Conservation (phyloP, 345 rosid species). For the Sonneratia alba region DNA sequence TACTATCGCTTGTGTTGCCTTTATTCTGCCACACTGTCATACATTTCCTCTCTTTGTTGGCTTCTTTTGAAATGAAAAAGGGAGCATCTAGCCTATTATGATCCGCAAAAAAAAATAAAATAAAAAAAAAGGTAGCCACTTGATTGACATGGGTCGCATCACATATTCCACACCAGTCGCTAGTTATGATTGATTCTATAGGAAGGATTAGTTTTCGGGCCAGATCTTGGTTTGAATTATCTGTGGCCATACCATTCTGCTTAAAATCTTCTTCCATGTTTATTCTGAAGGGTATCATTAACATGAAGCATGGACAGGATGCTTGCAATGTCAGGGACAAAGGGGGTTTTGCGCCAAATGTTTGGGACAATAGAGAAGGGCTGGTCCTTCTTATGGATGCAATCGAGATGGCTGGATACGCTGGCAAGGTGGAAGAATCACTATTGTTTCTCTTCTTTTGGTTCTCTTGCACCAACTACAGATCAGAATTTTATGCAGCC, state of each 20-base stretch:
- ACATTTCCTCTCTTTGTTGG: background rate
- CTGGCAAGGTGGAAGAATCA: slow-evolving; percentile 51
- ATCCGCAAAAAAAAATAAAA: too few relatives aligned
- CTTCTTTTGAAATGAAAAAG: background rate
- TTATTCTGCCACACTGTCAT: background rate
- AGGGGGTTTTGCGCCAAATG: slow-evolving; percentile 98
- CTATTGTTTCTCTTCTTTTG: background rate
- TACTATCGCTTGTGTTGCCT: background rate
- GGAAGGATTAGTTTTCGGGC: background rate
- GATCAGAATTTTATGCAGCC: background rate
- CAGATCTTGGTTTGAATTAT: background rate
- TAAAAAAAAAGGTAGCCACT: too few relatives aligned
- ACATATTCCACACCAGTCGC: too few relatives aligned
- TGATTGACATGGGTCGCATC: too few relatives aligned
- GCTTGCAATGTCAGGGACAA: slow-evolving; percentile 99
- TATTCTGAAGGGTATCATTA: slow-evolving; percentile 73
- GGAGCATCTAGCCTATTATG: background rate
- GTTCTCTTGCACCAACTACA: background rate
- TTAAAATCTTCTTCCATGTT: slow-evolving; percentile 1
- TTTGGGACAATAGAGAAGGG: slow-evolving; percentile 96
- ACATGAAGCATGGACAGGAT: slow-evolving; percentile 87
- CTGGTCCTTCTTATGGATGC: slow-evolving; percentile 87
- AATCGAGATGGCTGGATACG: slow-evolving; percentile 92
- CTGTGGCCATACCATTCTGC: background rate
- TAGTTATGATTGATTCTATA: too few relatives aligned